A percentile compares a stretch with the other conserved stretches of the same genome.
Evolutionary conservation across 805 yeast species (phyloP).

Genomic region (Torulaspora quercuum): DNA sequence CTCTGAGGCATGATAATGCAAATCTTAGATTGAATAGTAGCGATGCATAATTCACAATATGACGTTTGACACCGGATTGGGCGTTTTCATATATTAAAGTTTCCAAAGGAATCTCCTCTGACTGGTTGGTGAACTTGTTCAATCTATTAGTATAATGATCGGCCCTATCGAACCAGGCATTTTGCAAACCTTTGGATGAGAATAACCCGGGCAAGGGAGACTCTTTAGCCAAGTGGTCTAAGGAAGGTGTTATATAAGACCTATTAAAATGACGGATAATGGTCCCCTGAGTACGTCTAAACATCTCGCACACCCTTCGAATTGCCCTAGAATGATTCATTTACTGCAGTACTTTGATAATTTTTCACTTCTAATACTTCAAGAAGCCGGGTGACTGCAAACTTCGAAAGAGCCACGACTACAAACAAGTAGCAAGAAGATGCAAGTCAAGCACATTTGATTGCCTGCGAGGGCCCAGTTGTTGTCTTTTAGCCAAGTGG

Average conservation of each 20-base stretch:
- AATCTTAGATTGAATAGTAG: conserved; percentile 39
- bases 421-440: too few relatives aligned
- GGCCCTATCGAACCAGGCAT: conserved; percentile 50
- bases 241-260: conserved; percentile 23
- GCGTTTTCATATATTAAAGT: conserved; percentile 31
- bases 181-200: conserved; percentile 45
- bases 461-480: too few relatives aligned
- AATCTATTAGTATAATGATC: conserved; percentile 40
- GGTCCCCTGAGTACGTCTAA: conserved; percentile 4
- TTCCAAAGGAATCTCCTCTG: conserved; percentile 28
- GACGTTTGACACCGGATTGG: conserved; percentile 31
- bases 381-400: too few relatives aligned
- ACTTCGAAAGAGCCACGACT: too few relatives aligned
- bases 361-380: conserved; percentile 8
- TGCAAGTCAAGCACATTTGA: too few relatives aligned
- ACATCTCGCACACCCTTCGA: conserved; percentile 4
- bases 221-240: conserved; percentile 28
- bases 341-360: conserved; percentile 2
- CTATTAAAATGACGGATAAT: conserved; percentile 7
- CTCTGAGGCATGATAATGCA: conserved; percentile 37
- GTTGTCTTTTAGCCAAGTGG: too few relatives aligned
- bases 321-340: not conserved
- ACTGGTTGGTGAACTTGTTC: conserved; percentile 34
- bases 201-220: conserved; percentile 50
- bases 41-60: conserved; percentile 41